These are phyloP conservation scores for Arabis alpina DNA, from an alignment of 345 rosid species.

Conservation along the genomic window DNA sequence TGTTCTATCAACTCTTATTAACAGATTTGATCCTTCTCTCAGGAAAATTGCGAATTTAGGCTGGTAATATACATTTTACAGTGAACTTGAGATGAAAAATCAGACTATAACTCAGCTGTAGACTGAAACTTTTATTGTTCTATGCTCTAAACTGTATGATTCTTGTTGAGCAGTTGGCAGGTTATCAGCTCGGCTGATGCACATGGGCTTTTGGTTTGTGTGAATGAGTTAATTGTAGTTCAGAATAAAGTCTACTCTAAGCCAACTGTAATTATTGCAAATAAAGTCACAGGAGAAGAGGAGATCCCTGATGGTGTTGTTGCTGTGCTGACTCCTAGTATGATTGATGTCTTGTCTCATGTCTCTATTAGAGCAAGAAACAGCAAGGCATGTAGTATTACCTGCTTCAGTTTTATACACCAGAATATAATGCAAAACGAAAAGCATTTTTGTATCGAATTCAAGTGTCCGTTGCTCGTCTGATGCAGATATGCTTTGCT, in stretches of 20 bases:
- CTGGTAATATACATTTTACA: slow-evolving; percentile 51
- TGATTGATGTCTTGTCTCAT: slow-evolving; percentile 97
- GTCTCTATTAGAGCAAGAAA: slow-evolving; percentile 98
- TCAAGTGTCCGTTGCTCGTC: slow-evolving; percentile 28
- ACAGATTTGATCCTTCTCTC: slow-evolving; percentile 86
- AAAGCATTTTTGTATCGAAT: not conserved
- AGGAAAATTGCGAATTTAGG: slow-evolving; percentile 89
- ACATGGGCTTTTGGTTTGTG: slow-evolving; percentile 69
- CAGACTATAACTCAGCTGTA: not conserved
- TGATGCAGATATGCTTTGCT: slow-evolving; percentile 90
- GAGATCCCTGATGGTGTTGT: slow-evolving; percentile 93
- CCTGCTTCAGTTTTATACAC: slow-evolving; percentile 13
- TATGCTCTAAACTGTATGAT: slow-evolving; percentile 19
- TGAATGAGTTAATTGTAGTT: slow-evolving; percentile 72
- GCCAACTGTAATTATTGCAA: slow-evolving; percentile 86
- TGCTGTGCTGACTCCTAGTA: slow-evolving; percentile 92
- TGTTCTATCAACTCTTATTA: slow-evolving; percentile 72
- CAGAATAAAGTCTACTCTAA: slow-evolving; percentile 74
- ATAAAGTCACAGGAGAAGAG: slow-evolving; percentile 87
- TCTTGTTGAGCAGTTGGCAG: slow-evolving; percentile 80
- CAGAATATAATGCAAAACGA: not conserved
- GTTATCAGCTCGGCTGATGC: slow-evolving; percentile 91
- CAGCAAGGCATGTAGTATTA: slow-evolving; percentile 65
- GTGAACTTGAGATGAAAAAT: not conserved
- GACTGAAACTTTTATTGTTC: slow-evolving; percentile 34